phyloP scores from a whole-genome alignment of 768 basidiomycete genomes.

The Tylopilus plumbeoviolaceoides region DNA sequence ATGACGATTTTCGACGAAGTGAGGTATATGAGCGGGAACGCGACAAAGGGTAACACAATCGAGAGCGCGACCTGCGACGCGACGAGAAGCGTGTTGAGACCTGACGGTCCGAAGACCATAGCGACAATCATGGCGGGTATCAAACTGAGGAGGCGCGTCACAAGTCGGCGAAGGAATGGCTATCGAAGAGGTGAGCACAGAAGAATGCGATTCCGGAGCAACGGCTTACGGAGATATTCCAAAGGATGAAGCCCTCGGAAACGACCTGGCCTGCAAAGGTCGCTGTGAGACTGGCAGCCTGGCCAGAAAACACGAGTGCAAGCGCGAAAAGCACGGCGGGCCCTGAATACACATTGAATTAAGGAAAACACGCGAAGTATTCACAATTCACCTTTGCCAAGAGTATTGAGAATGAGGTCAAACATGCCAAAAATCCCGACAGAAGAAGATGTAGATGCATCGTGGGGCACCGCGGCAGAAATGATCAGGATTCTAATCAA shows the following conservation, averaged over 20 bases:
- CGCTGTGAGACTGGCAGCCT: neutral
- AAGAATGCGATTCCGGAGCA: neutral
- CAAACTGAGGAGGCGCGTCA: conserved; percentile 38
- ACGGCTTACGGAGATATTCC: conserved; percentile 29
- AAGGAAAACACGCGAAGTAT: neutral
- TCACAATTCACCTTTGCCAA: neutral
- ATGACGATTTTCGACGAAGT: neutral
- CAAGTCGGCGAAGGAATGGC: conserved; percentile 37
- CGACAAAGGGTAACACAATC: neutral
- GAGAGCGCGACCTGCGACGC: neutral
- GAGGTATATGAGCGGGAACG: neutral
- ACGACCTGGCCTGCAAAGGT: neutral
- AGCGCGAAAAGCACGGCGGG: neutral
- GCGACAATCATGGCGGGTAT: neutral
- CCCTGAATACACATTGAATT: neutral
- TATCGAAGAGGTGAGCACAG: conserved; percentile 1
- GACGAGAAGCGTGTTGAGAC: neutral
- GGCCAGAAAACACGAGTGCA: neutral
- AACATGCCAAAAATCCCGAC: neutral
- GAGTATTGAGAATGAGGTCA: neutral
- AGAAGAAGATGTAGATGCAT: neutral
- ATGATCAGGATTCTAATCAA: neutral
- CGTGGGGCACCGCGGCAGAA: neutral
- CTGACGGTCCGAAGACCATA: neutral
- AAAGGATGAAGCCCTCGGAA: neutral